Percentiles rank a stretch among this genome's conserved stretches.
phyloP scores from a whole-genome alignment of 1,139 yeast species.

The Entelexis paramagnoliae region DNA sequence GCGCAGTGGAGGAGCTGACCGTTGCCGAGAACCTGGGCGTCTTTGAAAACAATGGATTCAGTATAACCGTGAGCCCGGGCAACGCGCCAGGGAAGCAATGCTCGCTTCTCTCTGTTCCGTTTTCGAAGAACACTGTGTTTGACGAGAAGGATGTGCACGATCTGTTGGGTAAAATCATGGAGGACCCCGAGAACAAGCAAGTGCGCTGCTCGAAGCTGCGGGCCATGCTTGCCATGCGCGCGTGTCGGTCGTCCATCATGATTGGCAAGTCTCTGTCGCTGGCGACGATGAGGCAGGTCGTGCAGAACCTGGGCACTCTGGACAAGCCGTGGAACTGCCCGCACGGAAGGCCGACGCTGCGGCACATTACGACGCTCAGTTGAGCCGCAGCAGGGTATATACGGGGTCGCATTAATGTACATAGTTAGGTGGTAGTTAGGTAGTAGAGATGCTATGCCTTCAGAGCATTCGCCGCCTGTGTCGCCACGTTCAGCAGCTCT shows the following conservation, averaged over 20 bases:
- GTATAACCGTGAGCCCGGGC: conserved; percentile 42
- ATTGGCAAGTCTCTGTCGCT: conserved; percentile 61
- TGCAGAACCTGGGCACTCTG: conserved; percentile 53
- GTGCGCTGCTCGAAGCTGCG: conserved; percentile 69
- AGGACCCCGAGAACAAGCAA: conserved; percentile 30
- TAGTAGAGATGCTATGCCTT: conserved; percentile 14
- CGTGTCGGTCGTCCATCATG: conserved; percentile 91
- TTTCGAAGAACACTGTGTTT: conserved; percentile 59
- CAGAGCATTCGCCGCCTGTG: conserved; percentile 19
- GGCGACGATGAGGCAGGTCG: conserved; percentile 56
- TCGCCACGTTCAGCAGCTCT: conserved; percentile 57
- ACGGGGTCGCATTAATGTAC: neutral
- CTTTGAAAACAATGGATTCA: conserved; percentile 70
- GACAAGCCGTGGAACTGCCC: conserved; percentile 99
- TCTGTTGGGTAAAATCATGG: conserved; percentile 49
- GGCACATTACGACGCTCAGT: conserved; percentile 58
- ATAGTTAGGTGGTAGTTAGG: neutral
- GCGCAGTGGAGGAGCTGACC: conserved; percentile 64
- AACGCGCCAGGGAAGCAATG: conserved; percentile 50
- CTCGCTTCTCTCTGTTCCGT: conserved; percentile 53
- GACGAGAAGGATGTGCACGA: conserved; percentile 61
- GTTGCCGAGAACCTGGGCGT: conserved; percentile 49
- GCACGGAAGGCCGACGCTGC: conserved; percentile 94
- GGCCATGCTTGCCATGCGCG: conserved; percentile 83
- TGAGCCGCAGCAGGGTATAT: neutral